A percentile compares a stretch with the other conserved stretches of the same genome.
These are phyloP conservation scores for Leccinum laetum DNA, from an alignment of 1,284 basidiomycete species.

Conservation along the genomic window DNA sequence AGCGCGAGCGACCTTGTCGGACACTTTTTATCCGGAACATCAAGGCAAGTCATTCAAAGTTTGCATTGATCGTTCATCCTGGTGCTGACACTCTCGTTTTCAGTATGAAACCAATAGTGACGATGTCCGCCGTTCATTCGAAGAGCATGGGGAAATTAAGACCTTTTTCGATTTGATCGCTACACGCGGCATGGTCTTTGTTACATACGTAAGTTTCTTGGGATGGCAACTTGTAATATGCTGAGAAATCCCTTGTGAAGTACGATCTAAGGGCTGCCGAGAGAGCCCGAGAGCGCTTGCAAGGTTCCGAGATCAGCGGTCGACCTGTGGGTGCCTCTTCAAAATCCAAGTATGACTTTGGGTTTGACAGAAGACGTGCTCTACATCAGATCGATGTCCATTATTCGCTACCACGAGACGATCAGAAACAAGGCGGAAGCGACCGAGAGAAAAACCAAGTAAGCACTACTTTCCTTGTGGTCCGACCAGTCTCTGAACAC, in stretches of 20 bases:
- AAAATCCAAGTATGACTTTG: not conserved
- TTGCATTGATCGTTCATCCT: slow-evolving; percentile 7
- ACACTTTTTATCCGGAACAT: slow-evolving; percentile 98
- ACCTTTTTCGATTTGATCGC: slow-evolving; percentile 95
- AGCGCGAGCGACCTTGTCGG: slow-evolving; percentile 90
- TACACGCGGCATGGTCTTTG: slow-evolving; percentile 96
- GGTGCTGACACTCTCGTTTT: slow-evolving; percentile 18
- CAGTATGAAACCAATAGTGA: slow-evolving; percentile 92
- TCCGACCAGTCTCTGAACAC: slow-evolving; percentile 7
- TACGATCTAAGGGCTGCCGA: slow-evolving; percentile 92
- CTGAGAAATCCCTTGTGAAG: slow-evolving; percentile 41
- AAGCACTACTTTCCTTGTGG: slow-evolving; percentile 16
- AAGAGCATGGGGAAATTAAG: slow-evolving; percentile 93
- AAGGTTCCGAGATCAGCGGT: slow-evolving; percentile 82
- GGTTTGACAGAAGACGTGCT: slow-evolving; percentile 1
- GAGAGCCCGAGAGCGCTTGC: slow-evolving; percentile 83
- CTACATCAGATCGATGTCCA: slow-evolving; percentile 89
- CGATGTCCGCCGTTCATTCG: slow-evolving; percentile 84
- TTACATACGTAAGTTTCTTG: slow-evolving; percentile 85
- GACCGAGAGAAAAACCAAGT: slow-evolving; percentile 91
- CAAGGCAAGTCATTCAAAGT: slow-evolving; percentile 67
- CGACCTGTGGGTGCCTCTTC: slow-evolving; percentile 65
- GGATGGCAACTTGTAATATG: slow-evolving; percentile 1
- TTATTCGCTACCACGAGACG: slow-evolving; percentile 92
- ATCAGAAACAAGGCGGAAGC: slow-evolving; percentile 64